Evolutionary conservation across 1,284 basidiomycete genomes (phyloP).

Genomic region (Cryptococcus depauperatus): DNA sequence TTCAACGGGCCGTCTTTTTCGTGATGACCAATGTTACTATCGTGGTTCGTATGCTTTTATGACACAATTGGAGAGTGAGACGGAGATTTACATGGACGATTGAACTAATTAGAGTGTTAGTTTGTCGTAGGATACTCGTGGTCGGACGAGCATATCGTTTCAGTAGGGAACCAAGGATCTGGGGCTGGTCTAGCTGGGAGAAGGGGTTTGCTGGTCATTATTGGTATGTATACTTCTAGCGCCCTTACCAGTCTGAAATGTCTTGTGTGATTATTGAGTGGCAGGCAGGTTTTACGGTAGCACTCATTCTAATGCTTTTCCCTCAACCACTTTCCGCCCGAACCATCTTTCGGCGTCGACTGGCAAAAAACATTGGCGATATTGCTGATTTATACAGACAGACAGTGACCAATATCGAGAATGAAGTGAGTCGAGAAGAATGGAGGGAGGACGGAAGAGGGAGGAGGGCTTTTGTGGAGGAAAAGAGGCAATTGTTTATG

Average conservation of each 20-base stretch:
- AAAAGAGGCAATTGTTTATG: conserved; percentile 19
- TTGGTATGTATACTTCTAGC: too few relatives aligned
- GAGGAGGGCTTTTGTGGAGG: conserved; percentile 13
- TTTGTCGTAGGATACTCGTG: conserved; percentile 56
- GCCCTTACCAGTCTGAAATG: too few relatives aligned
- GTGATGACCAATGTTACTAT: conserved; percentile 42
- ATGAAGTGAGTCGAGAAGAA: conserved; percentile 19
- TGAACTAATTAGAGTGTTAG: too few relatives aligned
- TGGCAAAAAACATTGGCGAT: conserved; percentile 34
- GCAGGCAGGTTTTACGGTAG: conserved; percentile 35
- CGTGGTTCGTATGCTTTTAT: conserved; percentile 25
- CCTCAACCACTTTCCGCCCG: conserved; percentile 39
- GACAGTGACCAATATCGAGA: conserved; percentile 34
- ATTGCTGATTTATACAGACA: conserved; percentile 36
- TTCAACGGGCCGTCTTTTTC: conserved; percentile 40
- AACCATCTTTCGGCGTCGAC: conserved; percentile 28
- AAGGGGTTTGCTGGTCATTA: conserved; percentile 45
- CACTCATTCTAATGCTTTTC: conserved; percentile 39
- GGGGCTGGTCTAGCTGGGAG: conserved; percentile 54
- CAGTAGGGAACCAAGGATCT: conserved; percentile 50
- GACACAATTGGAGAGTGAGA: too few relatives aligned
- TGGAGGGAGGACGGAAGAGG: neutral
- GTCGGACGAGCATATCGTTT: conserved; percentile 52
- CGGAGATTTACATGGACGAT: too few relatives aligned
- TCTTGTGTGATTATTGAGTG: neutral